A percentile compares a stretch with the other conserved stretches of the same genome.
Evolutionary conservation across 106 monocot genomes (phyloP).

Genomic region (Acanthochlamys bracteata): DNA sequence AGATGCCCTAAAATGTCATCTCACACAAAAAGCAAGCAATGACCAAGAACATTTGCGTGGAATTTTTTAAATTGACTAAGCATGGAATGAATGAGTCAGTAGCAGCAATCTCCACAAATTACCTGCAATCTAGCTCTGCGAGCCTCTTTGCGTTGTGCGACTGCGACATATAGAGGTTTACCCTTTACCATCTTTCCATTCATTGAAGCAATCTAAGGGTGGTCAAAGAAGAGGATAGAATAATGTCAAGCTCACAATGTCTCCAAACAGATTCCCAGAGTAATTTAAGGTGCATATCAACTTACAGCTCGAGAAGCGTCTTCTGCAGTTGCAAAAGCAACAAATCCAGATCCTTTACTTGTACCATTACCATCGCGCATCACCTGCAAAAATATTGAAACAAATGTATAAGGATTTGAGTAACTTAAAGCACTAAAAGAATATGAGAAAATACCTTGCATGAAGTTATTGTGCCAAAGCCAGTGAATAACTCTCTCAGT

Average conservation of each 20-base stretch:
- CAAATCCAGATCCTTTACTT: slow-evolving; percentile 57
- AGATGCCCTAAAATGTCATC: too few relatives aligned
- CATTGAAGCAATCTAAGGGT: slow-evolving; percentile 42
- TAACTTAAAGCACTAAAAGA: too few relatives aligned
- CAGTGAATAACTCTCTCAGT: too few relatives aligned
- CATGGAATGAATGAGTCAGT: too few relatives aligned
- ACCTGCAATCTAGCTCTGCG: slow-evolving; percentile 69
- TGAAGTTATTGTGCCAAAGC: too few relatives aligned
- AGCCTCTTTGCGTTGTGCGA: slow-evolving; percentile 74
- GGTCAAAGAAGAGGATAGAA: background rate
- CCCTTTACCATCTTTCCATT: slow-evolving; percentile 69
- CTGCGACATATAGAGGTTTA: slow-evolving; percentile 75
- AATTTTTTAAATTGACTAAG: too few relatives aligned
- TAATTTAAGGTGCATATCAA: too few relatives aligned
- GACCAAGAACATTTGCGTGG: too few relatives aligned
- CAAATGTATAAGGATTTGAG: background rate
- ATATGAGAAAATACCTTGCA: slow-evolving; percentile 22
- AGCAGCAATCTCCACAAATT: background rate
- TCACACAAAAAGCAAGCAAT: too few relatives aligned
- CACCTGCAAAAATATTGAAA: slow-evolving; percentile 21
- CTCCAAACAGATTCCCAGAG: background rate
- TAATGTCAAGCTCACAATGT: background rate
- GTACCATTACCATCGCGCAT: slow-evolving; percentile 67
- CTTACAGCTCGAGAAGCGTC: slow-evolving; percentile 65
- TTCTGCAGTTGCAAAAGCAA: slow-evolving; percentile 59